These are phyloP conservation scores for Solanum aculeatissimum DNA, from an alignment of 305 asterid genomes.

Conservation along the genomic window DNA sequence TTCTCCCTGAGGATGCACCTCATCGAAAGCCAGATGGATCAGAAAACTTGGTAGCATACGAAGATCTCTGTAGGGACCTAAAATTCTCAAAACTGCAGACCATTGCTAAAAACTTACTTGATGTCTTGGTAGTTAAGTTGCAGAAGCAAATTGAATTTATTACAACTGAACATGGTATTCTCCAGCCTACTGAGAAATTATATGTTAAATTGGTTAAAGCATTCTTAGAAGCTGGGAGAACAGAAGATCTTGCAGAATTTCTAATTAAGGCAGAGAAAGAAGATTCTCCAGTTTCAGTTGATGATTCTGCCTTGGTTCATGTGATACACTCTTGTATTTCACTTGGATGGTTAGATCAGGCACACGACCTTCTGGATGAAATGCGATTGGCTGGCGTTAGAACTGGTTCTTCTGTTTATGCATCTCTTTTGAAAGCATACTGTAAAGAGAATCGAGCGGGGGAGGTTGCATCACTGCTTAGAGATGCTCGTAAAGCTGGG, in stretches of 20 bases:
- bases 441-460: constrained; percentile 41
- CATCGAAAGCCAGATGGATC: constrained; percentile 8
- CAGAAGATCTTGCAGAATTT: constrained; percentile 66
- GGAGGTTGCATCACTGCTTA: constrained; percentile 48
- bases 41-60: constrained; percentile 26
- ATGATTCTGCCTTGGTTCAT: constrained; percentile 45
- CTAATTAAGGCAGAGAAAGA: constrained; percentile 59
- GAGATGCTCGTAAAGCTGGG: constrained; percentile 84
- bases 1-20: constrained; percentile 11
- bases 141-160: constrained; percentile 60
- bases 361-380: constrained; percentile 87
- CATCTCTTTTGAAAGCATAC: constrained; percentile 73
- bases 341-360: constrained; percentile 73
- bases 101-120: constrained; percentile 51
- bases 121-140: constrained; percentile 37
- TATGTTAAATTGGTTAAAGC: constrained; percentile 73
- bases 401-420: constrained; percentile 55
- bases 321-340: constrained; percentile 74
- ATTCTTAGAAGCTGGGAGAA: constrained; percentile 56
- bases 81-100: constrained; percentile 43
- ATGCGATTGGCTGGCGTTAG: constrained; percentile 76
- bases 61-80: constrained; percentile 49
- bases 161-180: constrained; percentile 69
- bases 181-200: constrained; percentile 70
- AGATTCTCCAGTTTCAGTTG: constrained; percentile 57